These are phyloP conservation scores for Backusella circina DNA, from an alignment of 192 early-diverging fungal genomes.

Conservation along the genomic window DNA sequence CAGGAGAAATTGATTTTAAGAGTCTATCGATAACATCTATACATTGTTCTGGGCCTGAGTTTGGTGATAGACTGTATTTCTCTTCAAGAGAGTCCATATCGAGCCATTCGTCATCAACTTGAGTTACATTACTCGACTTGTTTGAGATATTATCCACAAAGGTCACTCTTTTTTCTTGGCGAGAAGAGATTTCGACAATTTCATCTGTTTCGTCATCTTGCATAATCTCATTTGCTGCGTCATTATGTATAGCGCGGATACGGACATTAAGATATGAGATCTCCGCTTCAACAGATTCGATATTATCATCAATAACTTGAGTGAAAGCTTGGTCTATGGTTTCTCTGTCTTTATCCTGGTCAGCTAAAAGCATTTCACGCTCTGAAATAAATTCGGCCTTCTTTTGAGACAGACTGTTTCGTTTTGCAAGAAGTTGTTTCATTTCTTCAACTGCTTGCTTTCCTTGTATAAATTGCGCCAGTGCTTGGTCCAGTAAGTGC, in stretches of 20 bases:
- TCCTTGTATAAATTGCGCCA: conserved; percentile 47
- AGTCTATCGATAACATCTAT: conserved; percentile 43
- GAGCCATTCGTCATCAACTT: conserved; percentile 18
- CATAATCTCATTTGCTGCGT: conserved; percentile 34
- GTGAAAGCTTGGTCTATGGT: conserved; percentile 18
- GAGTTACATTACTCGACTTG: neutral
- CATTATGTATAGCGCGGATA: conserved; percentile 46
- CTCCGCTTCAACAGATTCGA: conserved; percentile 49
- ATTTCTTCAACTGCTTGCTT: conserved; percentile 45
- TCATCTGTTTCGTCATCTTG: conserved; percentile 5
- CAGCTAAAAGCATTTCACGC: conserved; percentile 37
- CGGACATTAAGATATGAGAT: conserved; percentile 47
- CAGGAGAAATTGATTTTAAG: conserved; percentile 39
- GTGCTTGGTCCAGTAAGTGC: conserved; percentile 42
- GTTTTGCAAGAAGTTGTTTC: conserved; percentile 42
- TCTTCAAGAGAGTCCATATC: conserved; percentile 28
- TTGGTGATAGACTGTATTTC: conserved; percentile 26
- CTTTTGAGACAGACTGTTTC: conserved; percentile 37
- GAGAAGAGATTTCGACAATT: conserved; percentile 12
- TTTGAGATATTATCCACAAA: conserved; percentile 25
- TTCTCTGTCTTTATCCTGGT: conserved; percentile 6
- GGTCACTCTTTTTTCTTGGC: conserved; percentile 24
- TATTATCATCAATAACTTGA: conserved; percentile 51
- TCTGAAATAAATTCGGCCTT: conserved; percentile 45
- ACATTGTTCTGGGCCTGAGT: conserved; percentile 35